Conservation (phyloP, 306 rosid genomes). For the Lathyrus aphaca region DNA sequence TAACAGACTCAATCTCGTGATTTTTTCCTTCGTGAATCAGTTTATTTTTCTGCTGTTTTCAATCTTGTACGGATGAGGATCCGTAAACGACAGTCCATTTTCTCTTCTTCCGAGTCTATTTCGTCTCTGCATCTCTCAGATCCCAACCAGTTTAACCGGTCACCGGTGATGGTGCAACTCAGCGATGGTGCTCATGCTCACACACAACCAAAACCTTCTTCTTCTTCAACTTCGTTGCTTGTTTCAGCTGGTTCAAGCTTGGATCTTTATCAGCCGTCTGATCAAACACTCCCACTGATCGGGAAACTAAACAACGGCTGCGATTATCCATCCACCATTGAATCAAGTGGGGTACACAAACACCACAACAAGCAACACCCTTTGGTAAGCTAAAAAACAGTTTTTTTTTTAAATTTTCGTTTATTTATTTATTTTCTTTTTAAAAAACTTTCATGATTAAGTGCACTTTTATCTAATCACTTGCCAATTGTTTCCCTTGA, state of each 20-base stretch:
- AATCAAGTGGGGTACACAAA: slow-evolving; percentile 43
- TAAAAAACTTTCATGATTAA: slow-evolving; percentile 35
- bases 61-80: slow-evolving; percentile 74
- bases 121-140: slow-evolving; percentile 69
- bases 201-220: too few relatives aligned
- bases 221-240: too few relatives aligned
- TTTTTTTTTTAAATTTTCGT: background rate
- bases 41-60: background rate
- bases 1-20: slow-evolving; percentile 40
- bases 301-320: slow-evolving; percentile 44
- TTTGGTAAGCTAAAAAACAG: slow-evolving; percentile 54
- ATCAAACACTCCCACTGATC: slow-evolving; percentile 48
- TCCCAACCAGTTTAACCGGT: slow-evolving; percentile 63
- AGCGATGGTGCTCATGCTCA: too few relatives aligned
- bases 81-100: slow-evolving; percentile 67
- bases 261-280: slow-evolving; percentile 52
- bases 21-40: background rate
- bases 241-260: slow-evolving; percentile 16
- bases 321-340: slow-evolving; percentile 45
- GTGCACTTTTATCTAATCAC: slow-evolving; percentile 64
- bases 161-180: slow-evolving; percentile 74
- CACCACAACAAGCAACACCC: slow-evolving; percentile 42
- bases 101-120: slow-evolving; percentile 49
- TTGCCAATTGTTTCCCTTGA: slow-evolving; percentile 35
- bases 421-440: slow-evolving; percentile 13